A percentile compares a stretch with the other conserved stretches of the same genome.
phyloP scores from a whole-genome alignment of 257 asterid genomes.

The Haberlea rhodopensis region DNA sequence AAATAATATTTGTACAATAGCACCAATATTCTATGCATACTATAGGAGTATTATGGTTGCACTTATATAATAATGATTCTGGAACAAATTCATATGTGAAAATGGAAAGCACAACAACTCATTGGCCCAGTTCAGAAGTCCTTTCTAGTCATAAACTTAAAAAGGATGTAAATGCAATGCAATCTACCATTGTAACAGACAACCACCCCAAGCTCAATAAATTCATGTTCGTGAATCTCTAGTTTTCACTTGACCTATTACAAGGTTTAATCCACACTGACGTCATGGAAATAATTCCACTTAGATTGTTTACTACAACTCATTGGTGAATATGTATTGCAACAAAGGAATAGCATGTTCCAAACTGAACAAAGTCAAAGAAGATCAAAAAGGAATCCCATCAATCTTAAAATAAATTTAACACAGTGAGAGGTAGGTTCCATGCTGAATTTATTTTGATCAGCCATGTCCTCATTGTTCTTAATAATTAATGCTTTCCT shows the following conservation, averaged over 20 bases:
- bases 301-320: background rate
- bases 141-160: slow-evolving; percentile 9
- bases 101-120: background rate
- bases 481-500: background rate
- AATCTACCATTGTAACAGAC: background rate
- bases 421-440: slow-evolving; percentile 12
- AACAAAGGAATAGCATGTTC: slow-evolving; percentile 6
- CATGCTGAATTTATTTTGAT: slow-evolving; percentile 2
- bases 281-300: background rate
- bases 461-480: slow-evolving; percentile 1
- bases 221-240: background rate
- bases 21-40: too few relatives aligned
- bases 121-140: slow-evolving; percentile 9
- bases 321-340: slow-evolving; percentile 9
- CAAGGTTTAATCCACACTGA: slow-evolving; percentile 1
- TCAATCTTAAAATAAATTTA: slow-evolving; percentile 9
- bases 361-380: slow-evolving; percentile 1
- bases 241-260: slow-evolving; percentile 6
- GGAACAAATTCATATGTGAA: background rate
- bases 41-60: background rate
- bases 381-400: slow-evolving; percentile 5
- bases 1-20: too few relatives aligned
- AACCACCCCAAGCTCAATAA: background rate
- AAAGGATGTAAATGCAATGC: slow-evolving; percentile 1
- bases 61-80: too few relatives aligned